Evolutionary conservation across 2,329 filamentous ascomycete species (phyloP), one percentile per base, ranked within the genome.

Genomic region (Curvularia sp.): DNA sequence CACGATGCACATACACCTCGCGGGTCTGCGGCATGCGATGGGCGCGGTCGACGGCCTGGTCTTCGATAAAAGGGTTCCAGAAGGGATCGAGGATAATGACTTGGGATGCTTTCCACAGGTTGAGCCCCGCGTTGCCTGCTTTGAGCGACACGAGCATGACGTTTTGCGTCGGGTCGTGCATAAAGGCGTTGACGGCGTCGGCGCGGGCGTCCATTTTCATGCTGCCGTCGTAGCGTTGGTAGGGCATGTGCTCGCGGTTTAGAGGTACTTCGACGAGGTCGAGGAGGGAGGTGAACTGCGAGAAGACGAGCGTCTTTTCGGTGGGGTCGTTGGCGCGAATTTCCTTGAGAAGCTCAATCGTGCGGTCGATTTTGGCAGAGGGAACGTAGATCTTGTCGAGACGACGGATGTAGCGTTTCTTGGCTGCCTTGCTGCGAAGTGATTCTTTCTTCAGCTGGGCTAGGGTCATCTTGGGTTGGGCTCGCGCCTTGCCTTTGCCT

Each of bases 11-110:
- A 55, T 87, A 84, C 4, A 97, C 93, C 7, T 87, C 80, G 4
- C 84, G 83, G 64, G 83, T 80, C 78, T 97, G 93, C 0, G 93
- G 93, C 66, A 97, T 93, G 9, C 93, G 89, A 76, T 97, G 90
- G 2, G 93, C 91, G 22, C 93, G 89, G 74, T 96, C 93, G 50
- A 97, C 89, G 4, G 93, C 93, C 78, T 97, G 93, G 77, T 93
- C 92, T 78, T 97, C 93, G 49, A 96, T 90, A 72, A 90, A 96
- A 0, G 93, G 93, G 63, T 97, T 97, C 92, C 92, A 97, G 79
- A 96, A 96, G 0, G 93, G 93, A 73, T 97, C 93, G 72, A 96
- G 87, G 63, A 97, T 90, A 75, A 97, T 92, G 65, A 97, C 91
- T 63, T 92, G 89, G 1, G 88, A 92, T 0, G 93, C 93, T 18